These are phyloP conservation scores for Yamadazyma buinensis DNA, from an alignment of 1,139 yeast genomes.

Conservation along the genomic window DNA sequence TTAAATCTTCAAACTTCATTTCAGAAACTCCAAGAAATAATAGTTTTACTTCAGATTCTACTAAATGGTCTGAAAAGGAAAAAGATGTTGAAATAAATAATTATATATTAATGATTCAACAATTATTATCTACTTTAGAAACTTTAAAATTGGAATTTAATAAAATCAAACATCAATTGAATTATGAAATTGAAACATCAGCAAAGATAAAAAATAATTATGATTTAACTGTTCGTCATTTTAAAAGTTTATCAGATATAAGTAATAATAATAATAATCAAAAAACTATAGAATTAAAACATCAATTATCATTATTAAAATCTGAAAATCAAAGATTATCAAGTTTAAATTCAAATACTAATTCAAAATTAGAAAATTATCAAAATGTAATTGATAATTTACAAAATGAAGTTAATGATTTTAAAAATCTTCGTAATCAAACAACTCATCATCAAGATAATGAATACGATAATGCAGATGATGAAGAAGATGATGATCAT, in stretches of 20 bases:
- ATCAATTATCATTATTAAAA: conserved; percentile 11
- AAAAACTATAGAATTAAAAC: background rate
- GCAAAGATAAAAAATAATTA: conserved; percentile 18
- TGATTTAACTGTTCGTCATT: conserved; percentile 9
- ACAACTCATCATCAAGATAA: conserved; percentile 2
- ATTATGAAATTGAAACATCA: conserved; percentile 22
- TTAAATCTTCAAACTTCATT: too few species aligned
- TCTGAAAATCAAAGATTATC: conserved; percentile 19
- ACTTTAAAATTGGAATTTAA: conserved; percentile 21
- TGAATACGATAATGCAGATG: too few species aligned
- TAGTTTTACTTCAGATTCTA: conserved; percentile 13
- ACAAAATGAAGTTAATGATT: conserved; percentile 28
- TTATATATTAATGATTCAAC: conserved; percentile 17
- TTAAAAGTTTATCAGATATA: conserved; percentile 7
- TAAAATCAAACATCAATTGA: conserved; percentile 21
- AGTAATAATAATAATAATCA: conserved; percentile 4
- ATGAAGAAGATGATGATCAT: conserved; percentile 1
- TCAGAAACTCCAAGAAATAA: background rate
- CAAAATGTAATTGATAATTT: conserved; percentile 30
- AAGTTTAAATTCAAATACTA: conserved; percentile 15
- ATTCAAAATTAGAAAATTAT: conserved; percentile 27
- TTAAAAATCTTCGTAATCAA: conserved; percentile 13
- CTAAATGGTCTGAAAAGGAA: conserved; percentile 12
- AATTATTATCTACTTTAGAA: conserved; percentile 17
- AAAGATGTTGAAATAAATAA: conserved; percentile 13